These are phyloP conservation scores for Uronychia binucleata DNA, from an alignment of 73 alveolate genomes.

Conservation along the genomic window DNA sequence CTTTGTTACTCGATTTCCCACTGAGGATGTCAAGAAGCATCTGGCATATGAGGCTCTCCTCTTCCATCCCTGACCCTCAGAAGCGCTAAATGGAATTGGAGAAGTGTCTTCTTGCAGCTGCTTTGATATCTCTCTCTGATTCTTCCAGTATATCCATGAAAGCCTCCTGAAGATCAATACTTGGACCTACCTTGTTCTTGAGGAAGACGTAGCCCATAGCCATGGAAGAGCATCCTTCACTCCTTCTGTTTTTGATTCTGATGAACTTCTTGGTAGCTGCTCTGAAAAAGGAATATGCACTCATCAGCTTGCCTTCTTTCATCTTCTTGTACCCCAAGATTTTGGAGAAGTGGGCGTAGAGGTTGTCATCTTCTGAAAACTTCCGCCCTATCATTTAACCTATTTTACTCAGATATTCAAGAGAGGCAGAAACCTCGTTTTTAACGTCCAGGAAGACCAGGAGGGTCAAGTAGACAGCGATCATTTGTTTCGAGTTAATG, in stretches of 20 bases:
- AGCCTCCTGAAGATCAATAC: no score
- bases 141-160: no score
- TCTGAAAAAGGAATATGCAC: not conserved
- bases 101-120: no score
- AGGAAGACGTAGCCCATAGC: not conserved
- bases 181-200: no score
- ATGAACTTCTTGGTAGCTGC: not conserved
- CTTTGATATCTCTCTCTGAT: no score
- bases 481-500: not conserved
- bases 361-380: not conserved
- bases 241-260: not conserved
- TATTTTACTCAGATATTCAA: not conserved
- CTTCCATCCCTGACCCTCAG: no score
- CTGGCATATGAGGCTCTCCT: no score
- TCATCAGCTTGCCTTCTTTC: not conserved
- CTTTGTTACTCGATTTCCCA: no score
- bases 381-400: not conserved
- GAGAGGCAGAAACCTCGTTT: not conserved
- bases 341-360: not conserved
- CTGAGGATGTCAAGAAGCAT: no score
- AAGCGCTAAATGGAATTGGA: no score
- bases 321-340: not conserved
- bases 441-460: not conserved
- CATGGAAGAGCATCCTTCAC: not conserved
- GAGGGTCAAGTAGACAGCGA: not conserved